Evolutionary conservation across 495 filamentous ascomycete species (phyloP), one percentile per base, ranked within the genome.

Genomic region (Penicillium atrosanguineum): DNA sequence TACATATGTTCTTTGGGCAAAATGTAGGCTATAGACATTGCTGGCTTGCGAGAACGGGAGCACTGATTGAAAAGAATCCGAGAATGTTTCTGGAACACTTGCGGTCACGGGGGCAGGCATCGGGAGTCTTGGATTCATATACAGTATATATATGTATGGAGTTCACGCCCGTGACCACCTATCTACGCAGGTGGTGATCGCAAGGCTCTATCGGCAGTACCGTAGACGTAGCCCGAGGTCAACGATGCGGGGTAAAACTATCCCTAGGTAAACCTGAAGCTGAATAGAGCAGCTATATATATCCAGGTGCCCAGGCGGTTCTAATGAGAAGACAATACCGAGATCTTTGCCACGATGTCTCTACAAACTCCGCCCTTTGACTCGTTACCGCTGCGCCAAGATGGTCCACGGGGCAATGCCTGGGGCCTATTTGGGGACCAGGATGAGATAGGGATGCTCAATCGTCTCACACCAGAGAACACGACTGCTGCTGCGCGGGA

Each of bases 381-480:
- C 38, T 50, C 64, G 12, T 66, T 80, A 7, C 77, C 77, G 14
- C 72, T 79, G 25, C 57, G 65, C 46, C 51, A 55, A 36, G 45
- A 59, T 37, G 74, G 70, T 23, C 78, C 78, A 2, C 67, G 50
- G 23, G 73, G 74, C 8, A 75, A 75, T 48, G 77, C 78, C 1
- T 81, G 78, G 78, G 77, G 77, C 16, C 67, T 75, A 9, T 80
- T 70, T 57, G 77, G 78, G 6, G 48, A 62, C 7, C 48, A 62
- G 7, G 76, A 80, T 52, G 60, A 73, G 28, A 54, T 79, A 23
- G 79, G 79, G 2, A 74, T 67, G 53, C 68, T 82, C 12, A 81
- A 80, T 52, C 62, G 72, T 7, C 64, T 82, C n/a, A 82, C 75
- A 1, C 73, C 74, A 0, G 61, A 66, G 11, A 77, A 77, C 5